Base-by-base conservation (phyloP, 2,329 filamentous ascomycete genomes). In the Tricladium varicosporioides region DNA sequence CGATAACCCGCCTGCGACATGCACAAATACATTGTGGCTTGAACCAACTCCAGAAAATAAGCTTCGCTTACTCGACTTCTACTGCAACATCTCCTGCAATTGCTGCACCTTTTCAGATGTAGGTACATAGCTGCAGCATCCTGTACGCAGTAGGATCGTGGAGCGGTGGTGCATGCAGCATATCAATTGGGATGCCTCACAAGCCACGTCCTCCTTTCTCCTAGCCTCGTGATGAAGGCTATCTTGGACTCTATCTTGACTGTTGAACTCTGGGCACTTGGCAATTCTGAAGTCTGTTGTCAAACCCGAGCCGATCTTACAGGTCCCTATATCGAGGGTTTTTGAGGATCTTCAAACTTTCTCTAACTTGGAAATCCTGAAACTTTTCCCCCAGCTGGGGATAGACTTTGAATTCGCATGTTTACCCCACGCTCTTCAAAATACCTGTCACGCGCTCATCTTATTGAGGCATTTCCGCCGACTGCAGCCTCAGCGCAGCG, bases 381-480 rank as follows among this genome's bases (percentile, higher is more conserved):
- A 40, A 40, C 36, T 40, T 40, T 40, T 40, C 5, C 11, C 11
- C 36, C 36, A 40, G 11, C 36, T 11, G 36, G 36, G 22, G 7
- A 27, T 27, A 27, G 3, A 27, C 22, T 7, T 27, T 27, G n/a
- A 27, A 4, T 27, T 3, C 22, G 22, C 22, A 27, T 27, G 22
- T 27, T 33, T 48, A 22, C 40, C 42, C 32, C 18, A 51, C 22
- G 48, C 42, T 19, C 16, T 32, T 46, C 31, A 40, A n/a, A 13
- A n/a, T 31, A 11, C 11, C 15, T 2, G 27, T 57, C 48, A 54
- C 51, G 48, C 51, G 54, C 48, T 44, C 51, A 53, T 46, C 16
- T 53, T 13, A 42, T 45, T 60, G 60, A 58, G 60, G 57, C 50
- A 60, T 60, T 62, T 62, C 40, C 47, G 54, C 60, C 57, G 19